Percentiles rank a stretch among this genome's conserved stretches.
Conservation (phyloP, 371 early-diverging fungal genomes). For the Mucor indicus region DNA sequence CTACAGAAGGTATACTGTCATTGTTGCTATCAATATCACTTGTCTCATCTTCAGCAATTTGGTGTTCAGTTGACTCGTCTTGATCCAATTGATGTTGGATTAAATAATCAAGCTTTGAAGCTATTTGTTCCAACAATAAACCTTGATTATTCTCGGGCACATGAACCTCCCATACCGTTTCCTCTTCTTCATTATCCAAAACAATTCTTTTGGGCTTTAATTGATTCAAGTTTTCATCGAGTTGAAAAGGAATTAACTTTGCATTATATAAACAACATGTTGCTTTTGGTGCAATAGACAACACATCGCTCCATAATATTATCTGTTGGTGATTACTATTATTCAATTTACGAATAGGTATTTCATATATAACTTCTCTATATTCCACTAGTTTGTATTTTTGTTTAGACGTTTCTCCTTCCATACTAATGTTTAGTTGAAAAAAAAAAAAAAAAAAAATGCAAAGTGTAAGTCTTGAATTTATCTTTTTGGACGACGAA, state of each 20-base stretch:
- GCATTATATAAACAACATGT: conserved; percentile 34
- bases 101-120: conserved; percentile 33
- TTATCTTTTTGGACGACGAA: no score
- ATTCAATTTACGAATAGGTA: conserved; percentile 35
- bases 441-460: conserved; percentile 1
- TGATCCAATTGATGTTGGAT: conserved; percentile 21
- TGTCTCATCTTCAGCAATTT: conserved; percentile 24
- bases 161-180: conserved; percentile 35
- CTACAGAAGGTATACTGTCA: background rate
- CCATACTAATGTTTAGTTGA: background rate
- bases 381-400: conserved; percentile 30
- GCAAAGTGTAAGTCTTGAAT: no score
- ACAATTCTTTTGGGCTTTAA: conserved; percentile 30
- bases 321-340: conserved; percentile 25
- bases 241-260: conserved; percentile 37
- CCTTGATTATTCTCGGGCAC: conserved; percentile 16
- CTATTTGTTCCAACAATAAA: conserved; percentile 4
- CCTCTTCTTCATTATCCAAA: conserved; percentile 14
- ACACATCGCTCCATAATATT: conserved; percentile 36
- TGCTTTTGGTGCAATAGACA: conserved; percentile 33
- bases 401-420: conserved; percentile 9
- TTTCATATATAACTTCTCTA: conserved; percentile 24
- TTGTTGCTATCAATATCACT: background rate
- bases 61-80: conserved; percentile 27
- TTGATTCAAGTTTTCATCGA: conserved; percentile 18